Base-by-base conservation (phyloP, 2,329 filamentous ascomycete species). In the Sporothrix schenckii region DNA sequence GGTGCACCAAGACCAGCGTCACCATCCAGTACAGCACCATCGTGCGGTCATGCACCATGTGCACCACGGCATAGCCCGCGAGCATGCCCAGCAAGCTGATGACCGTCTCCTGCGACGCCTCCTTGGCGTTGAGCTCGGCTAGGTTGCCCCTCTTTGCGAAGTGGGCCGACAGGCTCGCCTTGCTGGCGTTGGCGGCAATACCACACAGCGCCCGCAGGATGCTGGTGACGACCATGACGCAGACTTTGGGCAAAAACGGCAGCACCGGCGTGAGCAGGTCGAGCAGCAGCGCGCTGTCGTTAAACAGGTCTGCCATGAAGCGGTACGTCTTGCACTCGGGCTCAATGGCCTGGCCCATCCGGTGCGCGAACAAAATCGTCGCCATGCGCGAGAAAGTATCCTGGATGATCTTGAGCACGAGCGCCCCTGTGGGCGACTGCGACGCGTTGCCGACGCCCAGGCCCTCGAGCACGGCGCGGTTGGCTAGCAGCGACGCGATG, bases 41-140 rank as follows among this genome's bases (percentile, higher is more conserved):
- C 16, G 83, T 79, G 70, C 89, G 88, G 65, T 89, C 88, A 67
- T 91, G 87, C 27, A 97, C 88, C 73, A 87, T 83, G 47, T 91
- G 91, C 21, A 98, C 92, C 16, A 97, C 89, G 2, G 97, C 72
- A 63, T 90, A 95, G 0, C 95, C 95, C 16, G 87, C 88, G 67
- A 97, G 84, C 87, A 98, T 93, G 2, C 95, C 95, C 47, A 97
- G 73, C 34, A 98, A 84, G 2, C 92, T 94, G 70, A 99, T 92
- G 24, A 97, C 89, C 0, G 94, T 98, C 80, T 98, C 95, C 81
- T 98, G 95, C 74, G 92, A 96, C 14, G 93, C 93, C 78, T 98
- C 94, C 86, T 97, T 89, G 70, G 94, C 94, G 80, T 97, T 98
- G 70, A 99, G 84, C 79, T 98, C 94, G 1, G 92, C 94, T 58